These are phyloP conservation scores for Brassica balearica DNA, from an alignment of 441 rosid genomes.

Conservation along the genomic window DNA sequence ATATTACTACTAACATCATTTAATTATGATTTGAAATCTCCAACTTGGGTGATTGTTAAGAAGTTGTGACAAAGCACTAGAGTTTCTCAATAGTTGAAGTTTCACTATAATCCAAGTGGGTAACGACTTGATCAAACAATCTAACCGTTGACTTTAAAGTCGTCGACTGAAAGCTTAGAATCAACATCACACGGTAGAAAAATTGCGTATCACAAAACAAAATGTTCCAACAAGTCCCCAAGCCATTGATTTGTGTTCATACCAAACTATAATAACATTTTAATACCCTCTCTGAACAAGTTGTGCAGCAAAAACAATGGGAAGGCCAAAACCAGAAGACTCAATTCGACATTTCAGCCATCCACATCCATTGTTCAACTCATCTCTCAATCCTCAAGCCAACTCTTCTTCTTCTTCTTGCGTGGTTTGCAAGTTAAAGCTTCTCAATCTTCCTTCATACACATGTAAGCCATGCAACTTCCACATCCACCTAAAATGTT, in stretches of 20 bases:
- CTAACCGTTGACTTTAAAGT: constrained; percentile 15
- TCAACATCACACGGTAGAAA: constrained; percentile 9
- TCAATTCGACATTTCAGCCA: constrained; percentile 53
- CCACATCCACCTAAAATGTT: constrained; percentile 49
- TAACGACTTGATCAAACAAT: constrained; percentile 12
- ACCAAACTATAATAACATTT: constrained; percentile 4
- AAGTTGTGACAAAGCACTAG: constrained; percentile 17
- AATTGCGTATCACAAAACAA: constrained; percentile 7
- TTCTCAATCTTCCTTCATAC: constrained; percentile 41
- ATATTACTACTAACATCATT: neutral
- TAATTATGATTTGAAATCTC: neutral
- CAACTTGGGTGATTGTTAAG: neutral
- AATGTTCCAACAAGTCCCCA: neutral
- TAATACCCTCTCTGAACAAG: neutral
- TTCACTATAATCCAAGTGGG: neutral
- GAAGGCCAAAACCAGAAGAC: constrained; percentile 43
- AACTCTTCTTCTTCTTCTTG: constrained; percentile 32
- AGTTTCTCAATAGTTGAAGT: constrained; percentile 6
- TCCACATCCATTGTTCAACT: constrained; percentile 46
- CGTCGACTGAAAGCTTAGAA: neutral
- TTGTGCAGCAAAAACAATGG: constrained; percentile 29
- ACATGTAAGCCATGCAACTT: constrained; percentile 43
- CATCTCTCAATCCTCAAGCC: constrained; percentile 36
- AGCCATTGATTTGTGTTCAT: neutral
- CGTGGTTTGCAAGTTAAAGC: constrained; percentile 45